phyloP scores from a whole-genome alignment of 2,329 filamentous ascomycete genomes.

The Xylariales sp. region DNA sequence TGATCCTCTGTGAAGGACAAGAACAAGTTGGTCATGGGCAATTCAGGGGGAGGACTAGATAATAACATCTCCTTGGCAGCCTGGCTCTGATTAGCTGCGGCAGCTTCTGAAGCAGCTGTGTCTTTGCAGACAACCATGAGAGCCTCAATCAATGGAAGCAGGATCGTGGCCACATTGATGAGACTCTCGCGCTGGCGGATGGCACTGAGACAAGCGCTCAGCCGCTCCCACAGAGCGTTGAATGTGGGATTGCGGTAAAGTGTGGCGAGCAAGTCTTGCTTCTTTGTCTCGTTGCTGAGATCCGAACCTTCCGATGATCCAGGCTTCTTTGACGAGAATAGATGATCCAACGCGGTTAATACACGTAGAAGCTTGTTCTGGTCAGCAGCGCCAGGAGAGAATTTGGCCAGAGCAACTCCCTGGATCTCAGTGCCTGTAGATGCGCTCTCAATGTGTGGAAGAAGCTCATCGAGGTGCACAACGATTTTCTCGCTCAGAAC shows the following conservation, averaged over 20 bases:
- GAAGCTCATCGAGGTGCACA: slow-evolving; percentile 75
- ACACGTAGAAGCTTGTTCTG: slow-evolving; percentile 94
- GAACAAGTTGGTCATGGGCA: slow-evolving; percentile 83
- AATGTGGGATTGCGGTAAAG: slow-evolving; percentile 92
- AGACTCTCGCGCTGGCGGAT: slow-evolving; percentile 92
- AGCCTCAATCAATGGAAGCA: slow-evolving; percentile 90
- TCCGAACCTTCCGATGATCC: slow-evolving; percentile 41
- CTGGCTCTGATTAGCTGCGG: slow-evolving; percentile 41
- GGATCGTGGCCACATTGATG: slow-evolving; percentile 93
- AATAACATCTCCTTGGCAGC: slow-evolving; percentile 63
- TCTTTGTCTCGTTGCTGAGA: slow-evolving; percentile 53
- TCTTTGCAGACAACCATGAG: slow-evolving; percentile 99
- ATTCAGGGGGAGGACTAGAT: slow-evolving; percentile 73
- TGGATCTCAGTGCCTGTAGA: slow-evolving; percentile 91
- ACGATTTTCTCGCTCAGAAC: slow-evolving; percentile 80
- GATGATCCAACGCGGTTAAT: slow-evolving; percentile 88
- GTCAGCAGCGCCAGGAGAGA: slow-evolving; percentile 92
- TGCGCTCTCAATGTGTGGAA: slow-evolving; percentile 82
- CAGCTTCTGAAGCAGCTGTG: slow-evolving; percentile 68
- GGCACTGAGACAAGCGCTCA: slow-evolving; percentile 81
- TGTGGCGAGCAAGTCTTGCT: slow-evolving; percentile 79
- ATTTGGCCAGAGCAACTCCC: slow-evolving; percentile 88
- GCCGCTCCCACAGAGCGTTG: slow-evolving; percentile 82
- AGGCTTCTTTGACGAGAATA: slow-evolving; percentile 76
- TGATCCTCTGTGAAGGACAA: slow-evolving; percentile 98